Evolutionary conservation across 1,284 basidiomycete species (phyloP).

Genomic region (Meripilus lineatus): DNA sequence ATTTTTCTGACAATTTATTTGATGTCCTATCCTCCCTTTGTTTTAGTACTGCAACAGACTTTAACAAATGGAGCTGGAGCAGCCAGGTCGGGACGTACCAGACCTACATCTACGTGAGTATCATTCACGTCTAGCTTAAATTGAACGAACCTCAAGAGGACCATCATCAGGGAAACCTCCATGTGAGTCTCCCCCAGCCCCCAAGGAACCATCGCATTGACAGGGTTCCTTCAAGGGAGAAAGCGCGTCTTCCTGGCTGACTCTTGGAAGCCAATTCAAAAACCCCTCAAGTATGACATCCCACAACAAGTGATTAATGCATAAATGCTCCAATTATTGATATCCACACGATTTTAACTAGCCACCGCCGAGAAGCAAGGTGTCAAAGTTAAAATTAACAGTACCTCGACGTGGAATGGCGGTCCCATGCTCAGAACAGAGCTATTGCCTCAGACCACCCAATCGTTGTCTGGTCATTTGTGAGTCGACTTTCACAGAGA

Average conservation of each 20-base stretch:
- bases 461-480: constrained; percentile 20
- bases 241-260: constrained; percentile 21
- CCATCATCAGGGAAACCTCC: constrained; percentile 16
- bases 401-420: constrained; percentile 22
- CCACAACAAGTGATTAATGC: neutral
- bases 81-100: constrained; percentile 22
- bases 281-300: constrained; percentile 22
- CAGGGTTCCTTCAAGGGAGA: constrained; percentile 15
- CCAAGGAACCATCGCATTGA: neutral
- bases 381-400: constrained; percentile 22
- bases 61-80: constrained; percentile 24
- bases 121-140: neutral
- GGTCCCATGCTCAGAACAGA: constrained; percentile 24
- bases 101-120: constrained; percentile 23
- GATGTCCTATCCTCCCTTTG: neutral
- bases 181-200: constrained; percentile 11
- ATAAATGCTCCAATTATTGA: neutral
- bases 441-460: constrained; percentile 22
- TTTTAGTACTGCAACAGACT: constrained; percentile 19
- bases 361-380: constrained; percentile 20
- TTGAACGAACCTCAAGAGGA: neutral
- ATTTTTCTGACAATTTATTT: too few species aligned
- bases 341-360: constrained; percentile 4
- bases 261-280: constrained; percentile 20
- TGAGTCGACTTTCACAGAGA: constrained; percentile 8